Conservation (phyloP, 768 basidiomycete species). For the Saitozyma sp. region DNA sequence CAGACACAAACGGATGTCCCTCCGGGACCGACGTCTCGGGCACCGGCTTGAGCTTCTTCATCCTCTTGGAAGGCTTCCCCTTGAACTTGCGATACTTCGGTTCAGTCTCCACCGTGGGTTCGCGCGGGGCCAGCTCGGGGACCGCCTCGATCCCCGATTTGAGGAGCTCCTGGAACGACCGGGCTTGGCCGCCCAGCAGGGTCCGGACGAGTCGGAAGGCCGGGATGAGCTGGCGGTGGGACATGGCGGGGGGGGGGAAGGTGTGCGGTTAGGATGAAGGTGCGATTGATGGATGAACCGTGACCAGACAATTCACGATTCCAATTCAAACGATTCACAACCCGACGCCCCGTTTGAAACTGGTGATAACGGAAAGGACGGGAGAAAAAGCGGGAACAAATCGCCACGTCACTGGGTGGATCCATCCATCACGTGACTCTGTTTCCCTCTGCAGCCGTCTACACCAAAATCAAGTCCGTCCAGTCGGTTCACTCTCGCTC, state of each 20-base stretch:
- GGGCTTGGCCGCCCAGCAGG: constrained; percentile 15
- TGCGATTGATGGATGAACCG: background rate
- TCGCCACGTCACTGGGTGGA: too few relatives aligned
- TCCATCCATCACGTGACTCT: background rate
- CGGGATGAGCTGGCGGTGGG: constrained; percentile 2
- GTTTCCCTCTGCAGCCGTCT: too few relatives aligned
- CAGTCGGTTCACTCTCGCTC: too few relatives aligned
- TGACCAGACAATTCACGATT: too few relatives aligned
- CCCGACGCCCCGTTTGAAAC: background rate
- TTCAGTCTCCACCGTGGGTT: constrained; percentile 3
- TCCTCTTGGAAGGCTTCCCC: background rate
- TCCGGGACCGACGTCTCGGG: constrained; percentile 23
- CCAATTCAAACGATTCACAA: too few relatives aligned
- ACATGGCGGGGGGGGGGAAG: background rate
- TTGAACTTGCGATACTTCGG: too few relatives aligned
- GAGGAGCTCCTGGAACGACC: constrained; percentile 22
- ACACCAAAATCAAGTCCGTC: too few relatives aligned
- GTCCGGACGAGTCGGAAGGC: constrained; percentile 20
- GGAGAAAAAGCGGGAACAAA: too few relatives aligned
- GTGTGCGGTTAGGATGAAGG: background rate
- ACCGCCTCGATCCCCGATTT: constrained; percentile 9
- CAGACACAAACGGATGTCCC: constrained; percentile 38
- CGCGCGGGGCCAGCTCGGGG: background rate
- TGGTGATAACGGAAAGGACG: too few relatives aligned
- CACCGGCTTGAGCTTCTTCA: constrained; percentile 4